These are phyloP conservation scores for Echinochloa phyllopogon DNA, from an alignment of 176 grass and related monocot species.

Conservation along the genomic window DNA sequence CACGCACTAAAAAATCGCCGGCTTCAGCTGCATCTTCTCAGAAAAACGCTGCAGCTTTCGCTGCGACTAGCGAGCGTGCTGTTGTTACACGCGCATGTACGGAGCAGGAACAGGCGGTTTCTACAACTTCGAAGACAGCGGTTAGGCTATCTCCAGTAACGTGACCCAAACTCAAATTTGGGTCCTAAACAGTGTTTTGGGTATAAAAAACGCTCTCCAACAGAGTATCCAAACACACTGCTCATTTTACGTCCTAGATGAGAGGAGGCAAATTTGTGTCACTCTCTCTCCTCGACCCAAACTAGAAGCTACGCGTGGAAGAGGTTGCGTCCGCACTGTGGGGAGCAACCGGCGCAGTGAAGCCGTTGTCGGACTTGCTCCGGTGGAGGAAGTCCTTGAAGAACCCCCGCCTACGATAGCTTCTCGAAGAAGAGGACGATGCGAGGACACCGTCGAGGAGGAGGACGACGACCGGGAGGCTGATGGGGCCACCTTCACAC, in stretches of 20 bases:
- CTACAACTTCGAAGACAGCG: background rate
- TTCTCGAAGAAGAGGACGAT: constrained; percentile 47
- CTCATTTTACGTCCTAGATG: no score
- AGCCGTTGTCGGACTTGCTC: constrained; percentile 54
- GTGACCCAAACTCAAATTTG: no score
- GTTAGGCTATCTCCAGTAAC: no score
- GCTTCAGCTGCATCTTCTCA: background rate
- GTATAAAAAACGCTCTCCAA: no score
- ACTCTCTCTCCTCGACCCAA: no score
- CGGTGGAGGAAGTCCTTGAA: constrained; percentile 75
- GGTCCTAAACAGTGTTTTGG: no score
- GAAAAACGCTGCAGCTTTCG: background rate
- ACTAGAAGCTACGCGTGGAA: no score
- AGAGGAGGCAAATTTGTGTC: no score
- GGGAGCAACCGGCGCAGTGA: no score
- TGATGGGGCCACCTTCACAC: background rate
- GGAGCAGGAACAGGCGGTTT: background rate
- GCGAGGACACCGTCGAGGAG: constrained; percentile 56
- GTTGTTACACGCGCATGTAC: constrained; percentile 7
- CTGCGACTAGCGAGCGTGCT: background rate
- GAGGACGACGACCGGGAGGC: constrained; percentile 50
- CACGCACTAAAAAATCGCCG: background rate
- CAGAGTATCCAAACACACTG: no score
- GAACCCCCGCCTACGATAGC: constrained; percentile 62
- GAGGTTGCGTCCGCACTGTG: no score